Evolutionary conservation across 1,284 basidiomycete species (phyloP).

Genomic region (Cystobasidiaceae sp.): DNA sequence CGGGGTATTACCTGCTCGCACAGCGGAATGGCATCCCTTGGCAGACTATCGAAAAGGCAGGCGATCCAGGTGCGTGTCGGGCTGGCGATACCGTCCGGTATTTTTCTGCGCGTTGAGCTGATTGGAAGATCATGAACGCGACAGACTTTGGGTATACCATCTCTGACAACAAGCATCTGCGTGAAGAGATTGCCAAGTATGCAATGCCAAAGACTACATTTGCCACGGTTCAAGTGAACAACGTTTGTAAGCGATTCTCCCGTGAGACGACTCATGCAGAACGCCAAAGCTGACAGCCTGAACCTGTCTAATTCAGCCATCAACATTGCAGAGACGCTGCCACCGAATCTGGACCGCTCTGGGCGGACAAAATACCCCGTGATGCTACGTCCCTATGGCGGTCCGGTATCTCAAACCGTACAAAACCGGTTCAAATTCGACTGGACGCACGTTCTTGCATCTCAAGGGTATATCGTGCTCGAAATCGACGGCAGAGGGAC

Average conservation of each 20-base stretch:
- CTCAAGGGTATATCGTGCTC: conserved; percentile 78
- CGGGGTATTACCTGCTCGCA: conserved; percentile 77
- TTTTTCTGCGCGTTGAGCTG: background rate
- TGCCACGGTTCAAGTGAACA: conserved; percentile 69
- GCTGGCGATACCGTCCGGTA: too few relatives aligned
- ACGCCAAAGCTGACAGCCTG: background rate
- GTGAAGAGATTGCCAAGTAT: conserved; percentile 63
- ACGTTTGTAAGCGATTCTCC: conserved; percentile 17
- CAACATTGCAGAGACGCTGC: conserved; percentile 82
- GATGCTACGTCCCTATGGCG: conserved; percentile 82
- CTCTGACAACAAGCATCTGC: conserved; percentile 67
- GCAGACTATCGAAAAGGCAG: conserved; percentile 69
- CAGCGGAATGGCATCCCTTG: conserved; percentile 78
- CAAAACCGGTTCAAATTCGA: conserved; percentile 62
- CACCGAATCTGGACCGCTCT: conserved; percentile 83
- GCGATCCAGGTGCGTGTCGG: conserved; percentile 55
- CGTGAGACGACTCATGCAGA: background rate
- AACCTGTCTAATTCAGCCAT: conserved; percentile 55
- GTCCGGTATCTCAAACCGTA: conserved; percentile 76
- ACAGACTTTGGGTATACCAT: conserved; percentile 45
- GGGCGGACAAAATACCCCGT: conserved; percentile 92
- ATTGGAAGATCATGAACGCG: background rate
- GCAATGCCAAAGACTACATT: conserved; percentile 65
- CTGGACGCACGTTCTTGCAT: conserved; percentile 83
- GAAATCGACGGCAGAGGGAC: conserved; percentile 81